These are phyloP conservation scores for Trichoderma aggressivum DNA, from an alignment of 2,329 filamentous ascomycete species.

Conservation along the genomic window DNA sequence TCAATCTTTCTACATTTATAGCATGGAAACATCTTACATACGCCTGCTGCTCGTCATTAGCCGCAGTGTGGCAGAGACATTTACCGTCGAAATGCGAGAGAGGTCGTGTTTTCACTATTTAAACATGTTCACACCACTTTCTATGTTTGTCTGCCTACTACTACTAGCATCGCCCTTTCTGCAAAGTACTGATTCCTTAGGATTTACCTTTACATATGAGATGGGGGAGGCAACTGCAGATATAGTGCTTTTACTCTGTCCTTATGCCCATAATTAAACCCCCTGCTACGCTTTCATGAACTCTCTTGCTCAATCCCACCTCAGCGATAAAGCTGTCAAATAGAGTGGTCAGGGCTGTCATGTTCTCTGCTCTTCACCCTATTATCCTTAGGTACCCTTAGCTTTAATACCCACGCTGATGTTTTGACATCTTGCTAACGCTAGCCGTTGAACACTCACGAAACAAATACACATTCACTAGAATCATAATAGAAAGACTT, in stretches of 20 bases:
- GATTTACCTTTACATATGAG: background rate
- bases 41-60: background rate
- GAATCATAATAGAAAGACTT: no score
- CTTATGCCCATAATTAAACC: no score
- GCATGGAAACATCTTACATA: background rate
- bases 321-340: no score
- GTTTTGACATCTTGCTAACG: no score
- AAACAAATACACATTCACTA: no score
- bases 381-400: no score
- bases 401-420: no score
- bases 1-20: background rate
- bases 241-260: background rate
- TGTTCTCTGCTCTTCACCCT: background rate
- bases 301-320: no score
- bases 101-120: background rate
- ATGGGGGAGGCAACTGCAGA: background rate
- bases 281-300: no score
- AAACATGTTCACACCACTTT: background rate
- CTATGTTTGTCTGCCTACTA: background rate
- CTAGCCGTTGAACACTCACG: no score
- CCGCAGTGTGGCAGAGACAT: background rate
- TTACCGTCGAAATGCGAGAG: background rate
- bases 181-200: background rate
- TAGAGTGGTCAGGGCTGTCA: background rate
- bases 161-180: background rate